Conservation (phyloP, 768 basidiomycete species). For the Paxillus involutus region DNA sequence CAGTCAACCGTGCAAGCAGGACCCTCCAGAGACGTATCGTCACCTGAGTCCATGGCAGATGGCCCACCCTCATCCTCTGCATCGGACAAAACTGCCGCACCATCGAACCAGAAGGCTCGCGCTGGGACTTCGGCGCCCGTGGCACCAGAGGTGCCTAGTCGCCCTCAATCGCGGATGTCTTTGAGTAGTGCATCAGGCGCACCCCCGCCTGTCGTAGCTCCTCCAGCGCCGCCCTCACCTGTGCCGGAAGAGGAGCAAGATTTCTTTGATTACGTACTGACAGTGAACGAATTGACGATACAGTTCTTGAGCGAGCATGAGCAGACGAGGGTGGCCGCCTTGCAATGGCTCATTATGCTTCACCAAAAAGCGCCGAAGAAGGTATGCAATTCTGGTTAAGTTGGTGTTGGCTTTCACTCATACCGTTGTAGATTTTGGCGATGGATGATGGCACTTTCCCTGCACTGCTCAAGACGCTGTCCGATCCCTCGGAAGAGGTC, state of each 20-base stretch:
- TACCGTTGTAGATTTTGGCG: constrained; percentile 69
- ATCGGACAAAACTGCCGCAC: constrained; percentile 40
- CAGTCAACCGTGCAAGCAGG: constrained; percentile 47
- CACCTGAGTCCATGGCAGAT: constrained; percentile 45
- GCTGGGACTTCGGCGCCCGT: constrained; percentile 19
- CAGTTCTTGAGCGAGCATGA: constrained; percentile 97
- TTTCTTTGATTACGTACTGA: constrained; percentile 88
- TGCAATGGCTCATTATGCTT: constrained; percentile 98
- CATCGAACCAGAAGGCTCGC: constrained; percentile 31
- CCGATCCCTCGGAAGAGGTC: constrained; percentile 95
- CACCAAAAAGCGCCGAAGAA: constrained; percentile 98
- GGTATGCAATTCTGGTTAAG: constrained; percentile 39
- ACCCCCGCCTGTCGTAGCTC: constrained; percentile 31
- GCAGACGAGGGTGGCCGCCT: constrained; percentile 90
- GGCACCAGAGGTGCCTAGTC: constrained; percentile 41
- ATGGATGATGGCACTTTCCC: constrained; percentile 98
- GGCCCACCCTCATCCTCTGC: constrained; percentile 22
- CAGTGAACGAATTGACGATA: constrained; percentile 88
- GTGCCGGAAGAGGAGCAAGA: constrained; percentile 54
- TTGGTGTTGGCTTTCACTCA: not conserved
- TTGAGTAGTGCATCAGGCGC: constrained; percentile 39
- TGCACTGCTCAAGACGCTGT: constrained; percentile 90
- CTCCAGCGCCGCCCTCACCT: constrained; percentile 28
- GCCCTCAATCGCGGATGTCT: constrained; percentile 65
- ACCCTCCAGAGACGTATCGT: constrained; percentile 45